Conservation (phyloP, 2,329 filamentous ascomycete genomes). For the Colletotrichum australisinense region DNA sequence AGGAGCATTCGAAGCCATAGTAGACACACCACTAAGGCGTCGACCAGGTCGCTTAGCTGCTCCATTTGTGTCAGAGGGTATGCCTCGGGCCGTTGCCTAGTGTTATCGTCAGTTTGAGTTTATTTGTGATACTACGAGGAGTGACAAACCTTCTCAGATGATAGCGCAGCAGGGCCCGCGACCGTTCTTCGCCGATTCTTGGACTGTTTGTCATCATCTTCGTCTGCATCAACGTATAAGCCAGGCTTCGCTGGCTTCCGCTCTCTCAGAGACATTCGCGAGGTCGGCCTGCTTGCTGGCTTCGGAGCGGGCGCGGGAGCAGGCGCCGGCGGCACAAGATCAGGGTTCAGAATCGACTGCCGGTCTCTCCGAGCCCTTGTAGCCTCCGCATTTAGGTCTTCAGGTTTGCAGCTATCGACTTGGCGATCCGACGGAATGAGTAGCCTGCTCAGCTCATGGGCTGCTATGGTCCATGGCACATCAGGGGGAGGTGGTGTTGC, state of each 20-base stretch:
- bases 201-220: slow-evolving; percentile 49
- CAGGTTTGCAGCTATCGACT: slow-evolving; percentile 79
- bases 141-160: slow-evolving; percentile 53
- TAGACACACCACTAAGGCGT: slow-evolving; percentile 62
- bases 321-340: slow-evolving; percentile 44
- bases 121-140: background rate
- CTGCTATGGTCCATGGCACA: slow-evolving; percentile 87
- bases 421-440: slow-evolving; percentile 82
- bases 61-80: slow-evolving; percentile 39
- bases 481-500: slow-evolving; percentile 80
- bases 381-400: slow-evolving; percentile 81
- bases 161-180: slow-evolving; percentile 60
- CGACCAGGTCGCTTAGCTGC: slow-evolving; percentile 50
- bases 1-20: slow-evolving; percentile 40
- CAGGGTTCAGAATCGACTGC: slow-evolving; percentile 62
- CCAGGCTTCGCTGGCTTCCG: slow-evolving; percentile 70
- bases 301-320: slow-evolving; percentile 39
- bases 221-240: slow-evolving; percentile 64
- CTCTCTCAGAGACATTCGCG: slow-evolving; percentile 78
- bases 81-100: slow-evolving; percentile 48
- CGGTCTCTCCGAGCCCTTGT: slow-evolving; percentile 73
- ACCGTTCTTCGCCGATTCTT: slow-evolving; percentile 72
- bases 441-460: slow-evolving; percentile 83
- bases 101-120: slow-evolving; percentile 31
- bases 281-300: slow-evolving; percentile 57